phyloP scores from a whole-genome alignment of 306 rosid genomes.

The Pterocarpus santalinus region DNA sequence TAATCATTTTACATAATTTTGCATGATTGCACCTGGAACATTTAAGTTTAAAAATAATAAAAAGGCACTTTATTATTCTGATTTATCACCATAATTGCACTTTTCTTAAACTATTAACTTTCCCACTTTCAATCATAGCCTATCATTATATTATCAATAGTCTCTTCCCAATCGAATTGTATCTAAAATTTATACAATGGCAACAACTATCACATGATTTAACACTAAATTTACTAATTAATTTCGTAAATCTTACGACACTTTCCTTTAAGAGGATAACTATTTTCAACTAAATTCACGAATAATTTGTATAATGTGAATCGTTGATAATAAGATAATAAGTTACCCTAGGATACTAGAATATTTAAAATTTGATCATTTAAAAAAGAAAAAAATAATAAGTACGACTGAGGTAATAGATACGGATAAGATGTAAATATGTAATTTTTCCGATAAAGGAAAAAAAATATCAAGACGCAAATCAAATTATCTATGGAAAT shows the following conservation, averaged over 20 bases:
- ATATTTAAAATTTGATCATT: too few species aligned
- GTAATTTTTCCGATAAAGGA: background rate
- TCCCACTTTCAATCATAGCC: background rate
- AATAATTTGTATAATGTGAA: background rate
- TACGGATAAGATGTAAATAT: too few species aligned
- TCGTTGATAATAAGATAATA: background rate
- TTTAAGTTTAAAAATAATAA: background rate
- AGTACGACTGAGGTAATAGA: too few species aligned
- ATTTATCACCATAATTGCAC: background rate
- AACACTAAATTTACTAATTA: background rate
- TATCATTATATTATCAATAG: constrained; percentile 24
- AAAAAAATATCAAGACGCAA: background rate
- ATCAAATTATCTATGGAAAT: background rate
- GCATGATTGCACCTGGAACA: background rate
- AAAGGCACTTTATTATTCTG: background rate
- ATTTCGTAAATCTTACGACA: background rate
- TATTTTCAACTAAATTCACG: background rate
- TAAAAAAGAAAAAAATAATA: background rate
- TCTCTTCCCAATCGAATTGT: background rate
- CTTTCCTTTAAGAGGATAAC: background rate
- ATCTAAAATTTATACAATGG: background rate
- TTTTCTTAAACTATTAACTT: background rate
- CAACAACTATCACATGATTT: background rate
- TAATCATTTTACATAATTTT: background rate
- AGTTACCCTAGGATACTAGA: too few species aligned